Base-by-base conservation (phyloP, 2,329 filamentous ascomycete species). In the Penicillium sp. region DNA sequence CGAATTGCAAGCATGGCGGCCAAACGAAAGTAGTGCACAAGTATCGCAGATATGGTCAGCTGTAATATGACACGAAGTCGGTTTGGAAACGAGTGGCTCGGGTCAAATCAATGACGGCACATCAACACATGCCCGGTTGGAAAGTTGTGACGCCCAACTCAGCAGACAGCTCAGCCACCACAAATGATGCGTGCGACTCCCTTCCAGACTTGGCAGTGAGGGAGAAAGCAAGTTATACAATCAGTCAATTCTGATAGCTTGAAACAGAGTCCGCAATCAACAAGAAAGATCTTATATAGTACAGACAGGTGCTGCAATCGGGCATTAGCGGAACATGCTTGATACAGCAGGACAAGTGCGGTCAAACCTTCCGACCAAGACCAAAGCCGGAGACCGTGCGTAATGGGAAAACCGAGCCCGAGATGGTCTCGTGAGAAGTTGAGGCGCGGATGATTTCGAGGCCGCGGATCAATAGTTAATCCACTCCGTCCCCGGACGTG, bases 1-100 rank as follows among this genome's bases (percentile, higher is more conserved):
- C 53, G 49, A 6, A 28, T 33, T 42, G 42, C 50, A 42, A 62
- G 41, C 61, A 63, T 63, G 47, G 47, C 57, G 49, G 24, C 23
- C 16, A 56, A 54, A 8, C 8, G 18, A 54, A 34, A 44, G 42
- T 42, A n/a, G 16, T 39, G 42, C 13, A n/a, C 4, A 42, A 16
- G 21, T 42, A 12, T 39, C 8, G 18, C 18, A 21, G 18, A 21
- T 21, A 21, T 21, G 18, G 6, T 39, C 36, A 39, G 36, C 21
- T 21, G 36, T 21, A 21, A 23, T 39, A 39, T 39, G 16, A 39
- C 36, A 39, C 36, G 21, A 15, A 28, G 23, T 42, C 31, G 26
- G 39, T 42, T 2, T 26, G 16, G 12, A 52, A 52, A 54, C 21
- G 45, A 51, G 34, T 46, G 49, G 18, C 28, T n/a, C 28, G 16